Base-by-base conservation (phyloP, 352 stramenopile genomes). In the Phytophthora capsici region DNA sequence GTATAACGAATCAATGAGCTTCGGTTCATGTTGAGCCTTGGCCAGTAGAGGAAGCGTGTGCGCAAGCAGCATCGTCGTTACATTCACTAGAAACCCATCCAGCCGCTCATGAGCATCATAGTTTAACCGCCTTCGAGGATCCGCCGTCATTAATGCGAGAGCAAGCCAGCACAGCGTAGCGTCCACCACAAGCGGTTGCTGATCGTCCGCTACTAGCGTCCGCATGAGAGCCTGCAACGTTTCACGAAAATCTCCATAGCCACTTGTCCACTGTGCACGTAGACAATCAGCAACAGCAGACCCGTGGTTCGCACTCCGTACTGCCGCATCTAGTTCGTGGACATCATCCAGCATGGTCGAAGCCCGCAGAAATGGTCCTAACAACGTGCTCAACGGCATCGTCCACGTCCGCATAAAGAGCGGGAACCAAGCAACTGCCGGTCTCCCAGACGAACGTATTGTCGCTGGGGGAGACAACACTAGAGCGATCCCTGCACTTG, bases 71-170 rank as follows among this genome's bases (percentile, higher is more conserved):
- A 80, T 78, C 2, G 73, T 73, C 2, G 64, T 81, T 37, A 93
- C 49, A 62, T 93, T 93, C 28, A 89, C 76, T 43, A 93, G 60
- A 28, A 91, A 81, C 2, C 85, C 85, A 47, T 93, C 85, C 40
- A 89, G 66, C 19, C 76, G 63, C 53, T 90, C 78, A 37, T 82
- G 76, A 20, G 58, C 69, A 44, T 84, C 73, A 28, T 77, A 79
- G 32, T 72, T 82, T 56, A 86, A 71, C 12, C 77, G 75, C 6
- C 75, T 66, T 47, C 72, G 75, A n/a, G 73, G 70, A 57, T 82
- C 73, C n/a, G 74, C 74, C 8, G 75, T 78, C 50, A 77, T 65
- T 63, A 78, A 67, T 14, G 76, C 77, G 34, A 78, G 65, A 12
- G 68, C 73, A 19, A 93, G 59, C 78, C 81, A 93, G 47, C 64